Evolutionary conservation across 148 eudicot genomes (phyloP).

Genomic region (Rhododendron simsii): DNA sequence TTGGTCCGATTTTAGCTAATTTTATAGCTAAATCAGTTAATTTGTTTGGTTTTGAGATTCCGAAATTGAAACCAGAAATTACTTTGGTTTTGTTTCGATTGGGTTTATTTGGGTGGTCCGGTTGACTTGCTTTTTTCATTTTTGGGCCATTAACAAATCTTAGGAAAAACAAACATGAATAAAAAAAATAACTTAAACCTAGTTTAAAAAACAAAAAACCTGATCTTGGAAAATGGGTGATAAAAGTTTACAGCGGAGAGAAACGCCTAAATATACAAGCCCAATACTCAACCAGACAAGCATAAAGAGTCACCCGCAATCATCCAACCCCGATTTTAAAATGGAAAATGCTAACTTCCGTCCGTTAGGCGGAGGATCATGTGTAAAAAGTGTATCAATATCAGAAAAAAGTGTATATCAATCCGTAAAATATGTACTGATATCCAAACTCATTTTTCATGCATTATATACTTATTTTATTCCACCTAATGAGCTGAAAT

Average conservation of each 20-base stretch:
- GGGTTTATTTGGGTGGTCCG: too few species aligned
- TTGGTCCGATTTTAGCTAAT: not conserved
- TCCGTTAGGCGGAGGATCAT: not conserved
- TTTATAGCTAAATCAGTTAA: not conserved
- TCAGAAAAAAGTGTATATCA: not conserved
- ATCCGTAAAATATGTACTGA: not conserved
- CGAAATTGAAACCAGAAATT: not conserved
- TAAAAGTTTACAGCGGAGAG: not conserved
- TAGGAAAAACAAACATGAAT: too few species aligned
- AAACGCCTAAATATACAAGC: not conserved
- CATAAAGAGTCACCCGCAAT: not conserved
- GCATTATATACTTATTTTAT: too few species aligned
- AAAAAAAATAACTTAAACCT: too few species aligned
- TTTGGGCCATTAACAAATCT: too few species aligned
- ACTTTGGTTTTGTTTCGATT: too few species aligned
- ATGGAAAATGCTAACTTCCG: too few species aligned
- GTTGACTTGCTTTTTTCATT: too few species aligned
- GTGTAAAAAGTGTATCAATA: too few species aligned
- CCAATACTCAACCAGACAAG: not conserved
- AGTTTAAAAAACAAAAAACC: too few species aligned
- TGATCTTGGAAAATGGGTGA: too few species aligned
- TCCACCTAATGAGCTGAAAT: too few species aligned
- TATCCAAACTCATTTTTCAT: not conserved
- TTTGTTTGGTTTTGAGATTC: not conserved
- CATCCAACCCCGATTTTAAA: not conserved